These are phyloP conservation scores for Castanea sativa DNA, from an alignment of 306 rosid species.

Conservation along the genomic window DNA sequence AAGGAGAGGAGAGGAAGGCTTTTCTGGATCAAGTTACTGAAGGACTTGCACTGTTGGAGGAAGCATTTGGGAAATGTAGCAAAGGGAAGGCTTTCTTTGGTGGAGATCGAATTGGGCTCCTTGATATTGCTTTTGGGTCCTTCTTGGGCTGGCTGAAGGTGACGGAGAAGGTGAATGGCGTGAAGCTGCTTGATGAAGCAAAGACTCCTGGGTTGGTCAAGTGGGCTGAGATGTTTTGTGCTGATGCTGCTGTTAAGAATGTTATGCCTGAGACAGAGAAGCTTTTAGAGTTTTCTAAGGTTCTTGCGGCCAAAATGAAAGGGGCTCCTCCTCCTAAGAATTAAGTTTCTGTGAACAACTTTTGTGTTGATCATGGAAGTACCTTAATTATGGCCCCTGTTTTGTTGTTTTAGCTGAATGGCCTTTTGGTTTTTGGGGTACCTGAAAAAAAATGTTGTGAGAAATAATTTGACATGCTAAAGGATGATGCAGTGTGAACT, in stretches of 20 bases:
- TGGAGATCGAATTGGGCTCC: slow-evolving; percentile 48
- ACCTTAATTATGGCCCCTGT: not conserved
- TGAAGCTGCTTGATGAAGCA: slow-evolving; percentile 39
- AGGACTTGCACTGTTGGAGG: slow-evolving; percentile 41
- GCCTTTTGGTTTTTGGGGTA: not conserved
- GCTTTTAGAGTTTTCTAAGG: slow-evolving; percentile 48
- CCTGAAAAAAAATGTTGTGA: not conserved
- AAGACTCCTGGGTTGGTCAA: slow-evolving; percentile 41
- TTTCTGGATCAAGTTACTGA: slow-evolving; percentile 23
- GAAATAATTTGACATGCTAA: not conserved
- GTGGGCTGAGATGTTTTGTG: slow-evolving; percentile 47
- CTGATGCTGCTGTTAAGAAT: slow-evolving; percentile 41
- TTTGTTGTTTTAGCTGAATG: not conserved
- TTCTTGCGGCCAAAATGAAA: slow-evolving; percentile 10
- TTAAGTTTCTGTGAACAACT: not conserved
- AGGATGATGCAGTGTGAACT: not conserved
- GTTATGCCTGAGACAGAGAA: slow-evolving; percentile 48
- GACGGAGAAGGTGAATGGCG: slow-evolving; percentile 24
- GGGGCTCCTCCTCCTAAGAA: slow-evolving; percentile 10
- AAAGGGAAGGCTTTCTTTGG: slow-evolving; percentile 55
- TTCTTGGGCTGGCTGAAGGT: slow-evolving; percentile 53
- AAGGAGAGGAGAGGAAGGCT: slow-evolving; percentile 40
- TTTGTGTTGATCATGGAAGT: not conserved
- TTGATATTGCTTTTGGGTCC: slow-evolving; percentile 63
- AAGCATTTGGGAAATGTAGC: slow-evolving; percentile 37